Base-by-base conservation (phyloP, 768 basidiomycete species). In the Serendipita sp. region DNA sequence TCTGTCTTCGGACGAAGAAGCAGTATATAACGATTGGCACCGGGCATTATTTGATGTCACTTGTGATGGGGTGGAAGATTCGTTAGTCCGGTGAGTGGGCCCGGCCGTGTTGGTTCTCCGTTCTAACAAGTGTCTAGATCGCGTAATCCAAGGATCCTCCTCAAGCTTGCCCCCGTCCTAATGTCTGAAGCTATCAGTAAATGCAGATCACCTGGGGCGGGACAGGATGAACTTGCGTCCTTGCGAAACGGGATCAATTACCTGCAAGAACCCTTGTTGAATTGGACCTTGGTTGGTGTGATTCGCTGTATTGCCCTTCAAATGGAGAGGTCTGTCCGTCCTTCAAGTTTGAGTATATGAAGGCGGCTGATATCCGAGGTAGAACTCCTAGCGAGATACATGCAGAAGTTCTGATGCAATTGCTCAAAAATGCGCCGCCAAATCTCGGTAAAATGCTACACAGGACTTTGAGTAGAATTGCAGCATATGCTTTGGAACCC, bases 61-160 rank as follows among this genome's bases (percentile, higher is more conserved):
- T 66, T 89, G 82, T 67, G 89, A 91, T 71, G 89, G 89, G 1
- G 90, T 92, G 32, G 89, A 91, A 68, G 89, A 92, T 69, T 83
- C 80, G 13, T 86, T 89, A 64, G 75, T 86, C 30, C 77, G 84
- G 85, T 84, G 60, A 28, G 66, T 41, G 24, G 18, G 28, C 45
- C 15, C 13, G 41, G 24, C 24, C 1, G 24, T 24, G 24, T 24
- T 24, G 24, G 24, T 48, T 90, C n/a, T n/a, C n/a, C n/a, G 13
- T 3, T 41, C 24, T 64, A 45, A 11, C 64, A 32, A 16, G 2
- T 37, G 18, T 15, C 16, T 68, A 90, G 88, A 65, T 81, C 85
- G 5, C 90, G 86, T 2, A 82, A 83, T 65, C 88, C 86, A 1
- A 83, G 81, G 70, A 81, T 78, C 0, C 73, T 92, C 1, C 74